Evolutionary conservation across 2,329 filamentous ascomycete species (phyloP), one percentile per base, ranked within the genome.

Genomic region (Thermothelomyces thermophilus): DNA sequence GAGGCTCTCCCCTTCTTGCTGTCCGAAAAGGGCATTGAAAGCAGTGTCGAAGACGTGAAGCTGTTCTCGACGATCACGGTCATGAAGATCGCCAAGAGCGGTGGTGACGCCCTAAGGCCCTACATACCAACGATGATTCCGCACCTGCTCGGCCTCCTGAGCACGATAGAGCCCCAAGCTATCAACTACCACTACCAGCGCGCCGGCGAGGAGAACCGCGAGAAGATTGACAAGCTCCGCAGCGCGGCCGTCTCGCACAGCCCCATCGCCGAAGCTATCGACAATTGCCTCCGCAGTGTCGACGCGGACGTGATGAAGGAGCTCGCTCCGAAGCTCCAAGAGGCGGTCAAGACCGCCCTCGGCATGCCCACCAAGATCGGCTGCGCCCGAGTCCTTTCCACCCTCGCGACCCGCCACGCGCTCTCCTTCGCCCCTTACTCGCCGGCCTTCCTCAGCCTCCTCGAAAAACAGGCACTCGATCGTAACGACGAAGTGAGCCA

Each of bases 321-420:
- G 17, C 74, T 96, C 9, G 82, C 84, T 31, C 82, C 83, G 2
- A 79, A 74, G 39, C 75, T 98, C 0, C 85, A 93, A 64, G 76
- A 78, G 26, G 84, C 86, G 0, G 88, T 97, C 68, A 93, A 91
- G 64, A 83, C 79, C 22, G 87, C 90, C 1, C 83, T 98, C 33
- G 91, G 90, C 1, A 83, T 97, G 69, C 91, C 91, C 2, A 94
- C 90, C 0, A 97, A 97, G 70, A 86, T 97, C 41, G 93, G 90
- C 33, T 94, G 90, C 62, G 87, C 86, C 56, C 82, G 89, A 48
- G 83, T 96, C 2, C 75, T 98, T 28, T 86, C 87, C 7, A 90
- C 88, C 0, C 75, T 98, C 7, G 87, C 88, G 44, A 91, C 90
- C 44, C 81, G 89, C 11, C 86, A 91, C 56, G 81, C 79, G 31